Conservation (phyloP, 2,329 filamentous ascomycete species). For the Periconia sp. region DNA sequence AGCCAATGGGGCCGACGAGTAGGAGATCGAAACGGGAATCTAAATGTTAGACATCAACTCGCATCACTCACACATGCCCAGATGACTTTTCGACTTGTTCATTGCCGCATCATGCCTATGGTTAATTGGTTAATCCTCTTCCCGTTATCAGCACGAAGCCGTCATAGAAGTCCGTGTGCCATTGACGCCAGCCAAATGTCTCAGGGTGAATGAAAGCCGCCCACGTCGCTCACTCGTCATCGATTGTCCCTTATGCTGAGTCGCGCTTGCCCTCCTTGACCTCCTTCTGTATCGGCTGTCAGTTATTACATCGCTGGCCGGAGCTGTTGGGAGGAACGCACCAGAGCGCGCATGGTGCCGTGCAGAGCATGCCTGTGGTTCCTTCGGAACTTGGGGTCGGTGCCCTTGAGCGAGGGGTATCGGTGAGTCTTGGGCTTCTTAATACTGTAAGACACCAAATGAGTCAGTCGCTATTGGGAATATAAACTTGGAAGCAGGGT, state of each 20-base stretch:
- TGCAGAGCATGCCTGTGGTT: constrained; percentile 99
- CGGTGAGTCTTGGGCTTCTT: constrained; percentile 99
- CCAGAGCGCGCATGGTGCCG: constrained; percentile 97
- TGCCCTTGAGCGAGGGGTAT: constrained; percentile 98
- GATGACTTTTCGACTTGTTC: constrained; percentile 45
- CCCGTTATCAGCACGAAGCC: constrained; percentile 42
- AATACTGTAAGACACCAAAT: constrained; percentile 70
- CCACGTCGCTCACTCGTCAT: constrained; percentile 39
- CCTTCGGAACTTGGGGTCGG: constrained; percentile 99
- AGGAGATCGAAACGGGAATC: neutral
- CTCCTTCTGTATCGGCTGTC: constrained; percentile 76
- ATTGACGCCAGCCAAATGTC: constrained; percentile 50
- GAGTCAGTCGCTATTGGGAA: constrained; percentile 17
- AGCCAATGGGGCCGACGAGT: constrained; percentile 6
- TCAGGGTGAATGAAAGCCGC: constrained; percentile 48
- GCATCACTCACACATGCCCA: constrained; percentile 15
- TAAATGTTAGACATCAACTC: constrained; percentile 2
- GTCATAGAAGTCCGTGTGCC: constrained; percentile 48
- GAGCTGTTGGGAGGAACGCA: constrained; percentile 58
- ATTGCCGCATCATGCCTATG: constrained; percentile 47
- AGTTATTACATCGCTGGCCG: constrained; percentile 17
- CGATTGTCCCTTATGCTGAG: constrained; percentile 67
- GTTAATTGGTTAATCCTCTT: constrained; percentile 37
- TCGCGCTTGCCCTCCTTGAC: constrained; percentile 95
- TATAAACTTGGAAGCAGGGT: neutral